Evolutionary conservation across 2,329 filamentous ascomycete genomes (phyloP), one percentile per base, ranked within the genome.

Genomic region (Fusarium sp.): DNA sequence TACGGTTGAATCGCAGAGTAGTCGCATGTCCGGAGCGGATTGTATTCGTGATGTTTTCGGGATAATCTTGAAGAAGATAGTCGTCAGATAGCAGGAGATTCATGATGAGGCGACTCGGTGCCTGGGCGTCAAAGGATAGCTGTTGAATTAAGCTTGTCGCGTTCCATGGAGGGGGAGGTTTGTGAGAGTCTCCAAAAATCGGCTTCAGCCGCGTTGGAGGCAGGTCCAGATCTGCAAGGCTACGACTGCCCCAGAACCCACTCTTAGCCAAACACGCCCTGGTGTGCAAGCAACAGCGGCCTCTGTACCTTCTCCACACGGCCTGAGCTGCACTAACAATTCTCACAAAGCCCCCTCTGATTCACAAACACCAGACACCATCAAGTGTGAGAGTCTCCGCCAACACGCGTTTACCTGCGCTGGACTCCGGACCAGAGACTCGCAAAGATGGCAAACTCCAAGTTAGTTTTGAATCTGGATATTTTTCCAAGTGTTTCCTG

Each of bases 31-130:
- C 87, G 42, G 86, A 89, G 55, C 95, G 91, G 69, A 99, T 90
- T 62, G 91, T 94, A 77, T 93, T 93, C 33, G 92, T 94, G 71
- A 97, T 91, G 67, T 92, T 90, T 77, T 97, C 94, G 58, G 95
- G 94, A 78, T 96, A 97, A 82, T 97, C 94, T 80, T 90, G 88
- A 14, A 89, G 83, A 34, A 90, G 84, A 76, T 87, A 88, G 70
- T 89, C 87, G 78, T 89, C 87, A 38, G 86, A 88, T 5, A 89
- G 81, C 18, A 89, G 77, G 8, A 89, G 78, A 71, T 89, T 89
- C 87, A 89, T 89, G 55, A 42, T 75, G 61, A 40, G 40, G 54
- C 23, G 40, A 51, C 11, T 20, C 46, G 31, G 13, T 14, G 33
- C 27, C 16, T 23, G 31, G 16, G n/a, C 9, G 31, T 64, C 54